Evolutionary conservation across 345 rosid species (phyloP), one percentile per base, ranked within the genome.

Genomic region (Noccaea bulbosa): DNA sequence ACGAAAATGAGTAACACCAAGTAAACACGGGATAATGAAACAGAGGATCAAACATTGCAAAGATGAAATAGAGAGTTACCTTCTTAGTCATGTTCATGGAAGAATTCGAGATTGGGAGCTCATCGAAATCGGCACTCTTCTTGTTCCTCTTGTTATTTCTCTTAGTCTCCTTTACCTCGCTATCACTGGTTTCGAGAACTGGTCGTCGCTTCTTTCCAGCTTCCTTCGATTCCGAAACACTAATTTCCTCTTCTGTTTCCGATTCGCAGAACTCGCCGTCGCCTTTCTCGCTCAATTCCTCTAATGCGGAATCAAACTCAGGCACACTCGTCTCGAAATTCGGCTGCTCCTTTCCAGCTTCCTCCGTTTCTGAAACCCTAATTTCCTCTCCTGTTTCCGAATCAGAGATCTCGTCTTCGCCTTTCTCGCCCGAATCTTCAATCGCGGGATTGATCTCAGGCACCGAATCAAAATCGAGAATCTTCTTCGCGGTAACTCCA

Each of bases 21-120:
- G 5, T 22, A 44, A 62, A 35, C 60, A 52, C n/a, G 33, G 22
- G 32, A 67, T 59, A 14, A 15, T 3, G 3, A 56, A 39, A 65
- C 41, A 47, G 22, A 40, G 3, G 52, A n/a, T 10, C 32, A 0
- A 33, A 34, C 6, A 8, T 30, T n/a, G 16, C 65, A 57, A 49
- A 38, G 22, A 65, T 15, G 58, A 45, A 48, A 40, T 3, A 43
- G 7, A 53, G 43, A 32, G 7, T 2, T 39, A 86, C 97, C 93
- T 83, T 90, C 45, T 73, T 78, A 24, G 72, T 72, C 81, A 76
- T 87, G 78, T 82, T 83, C 60, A 65, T 64, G n/a, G 81, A 52
- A 46, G 67, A 77, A 56, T 69, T 43, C 24, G 86, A 79, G 34
- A 54, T 16, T n/a, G 66, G 65, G 16, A 69, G 62, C 54, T 81